Percentiles rank a stretch among this genome's conserved stretches.
Evolutionary conservation across 1,284 basidiomycete genomes (phyloP).

Genomic region (Paramarasmius palmivorus): DNA sequence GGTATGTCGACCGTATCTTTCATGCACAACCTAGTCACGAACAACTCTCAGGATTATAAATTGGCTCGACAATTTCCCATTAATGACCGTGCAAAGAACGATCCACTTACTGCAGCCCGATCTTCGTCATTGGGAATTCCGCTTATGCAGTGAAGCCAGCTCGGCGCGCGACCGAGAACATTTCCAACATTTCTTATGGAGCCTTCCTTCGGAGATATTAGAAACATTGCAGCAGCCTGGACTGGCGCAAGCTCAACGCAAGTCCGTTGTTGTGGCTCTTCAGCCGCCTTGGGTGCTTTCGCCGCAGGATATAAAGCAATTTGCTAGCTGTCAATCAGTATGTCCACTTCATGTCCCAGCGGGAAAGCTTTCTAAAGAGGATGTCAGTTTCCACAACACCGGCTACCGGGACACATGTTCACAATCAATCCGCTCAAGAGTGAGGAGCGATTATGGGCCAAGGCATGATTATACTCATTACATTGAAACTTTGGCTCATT

Average conservation of each 20-base stretch:
- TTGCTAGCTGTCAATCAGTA: constrained; percentile 49
- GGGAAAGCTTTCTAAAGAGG: neutral
- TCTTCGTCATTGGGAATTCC: constrained; percentile 43
- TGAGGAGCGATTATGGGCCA: constrained; percentile 63
- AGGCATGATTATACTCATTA: constrained; percentile 42
- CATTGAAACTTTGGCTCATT: too few species aligned
- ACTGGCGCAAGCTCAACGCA: constrained; percentile 21
- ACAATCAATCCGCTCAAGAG: constrained; percentile 30
- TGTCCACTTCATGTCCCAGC: constrained; percentile 17
- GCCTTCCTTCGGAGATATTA: constrained; percentile 15
- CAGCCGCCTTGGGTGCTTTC: constrained; percentile 70
- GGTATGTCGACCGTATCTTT: constrained; percentile 26
- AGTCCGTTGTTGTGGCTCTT: constrained; percentile 51
- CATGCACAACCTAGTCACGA: neutral
- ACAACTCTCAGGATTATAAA: constrained; percentile 28
- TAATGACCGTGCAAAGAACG: constrained; percentile 54
- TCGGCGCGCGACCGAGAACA: constrained; percentile 34
- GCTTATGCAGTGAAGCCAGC: constrained; percentile 34
- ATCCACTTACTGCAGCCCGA: constrained; percentile 50
- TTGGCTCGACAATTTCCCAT: constrained; percentile 50
- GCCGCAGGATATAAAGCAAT: constrained; percentile 52
- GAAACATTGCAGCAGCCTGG: constrained; percentile 16
- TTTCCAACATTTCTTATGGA: constrained; percentile 57
- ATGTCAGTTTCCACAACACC: constrained; percentile 39
- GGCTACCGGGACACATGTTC: constrained; percentile 29